phyloP scores from a whole-genome alignment of 2,329 filamentous ascomycete species.

The Achaetomium macrosporum region DNA sequence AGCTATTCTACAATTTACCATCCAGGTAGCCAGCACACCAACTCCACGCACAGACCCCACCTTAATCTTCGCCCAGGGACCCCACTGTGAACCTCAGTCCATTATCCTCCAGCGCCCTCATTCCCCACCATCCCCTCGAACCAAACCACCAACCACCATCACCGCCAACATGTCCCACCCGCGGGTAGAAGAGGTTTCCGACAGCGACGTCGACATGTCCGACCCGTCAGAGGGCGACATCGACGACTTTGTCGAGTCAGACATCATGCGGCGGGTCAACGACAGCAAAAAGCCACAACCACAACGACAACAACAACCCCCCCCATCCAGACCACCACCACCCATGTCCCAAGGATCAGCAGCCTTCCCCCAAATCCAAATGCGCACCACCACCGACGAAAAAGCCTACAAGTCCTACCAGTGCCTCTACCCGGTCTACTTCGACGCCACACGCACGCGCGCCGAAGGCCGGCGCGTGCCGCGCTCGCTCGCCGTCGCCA shows the following conservation, averaged over 20 bases:
- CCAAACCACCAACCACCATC: neutral
- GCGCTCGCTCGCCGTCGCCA: conserved; percentile 64
- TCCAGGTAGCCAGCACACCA: neutral
- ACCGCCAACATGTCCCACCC: conserved; percentile 54
- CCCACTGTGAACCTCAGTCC: conserved; percentile 5
- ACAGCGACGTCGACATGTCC: conserved; percentile 65
- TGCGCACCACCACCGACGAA: conserved; percentile 39
- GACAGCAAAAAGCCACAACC: conserved; percentile 7
- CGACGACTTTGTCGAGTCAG: conserved; percentile 53
- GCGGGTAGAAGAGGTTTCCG: conserved; percentile 86
- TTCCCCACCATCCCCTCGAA: too few species aligned
- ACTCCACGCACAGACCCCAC: conserved; percentile 2
- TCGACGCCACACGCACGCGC: conserved; percentile 69
- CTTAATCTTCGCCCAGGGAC: neutral
- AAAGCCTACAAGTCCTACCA: conserved; percentile 68
- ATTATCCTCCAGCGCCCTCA: too few species aligned
- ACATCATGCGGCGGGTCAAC: conserved; percentile 46
- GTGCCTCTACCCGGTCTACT: conserved; percentile 93
- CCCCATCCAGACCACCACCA: conserved; percentile 2
- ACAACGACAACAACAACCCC: conserved; percentile 6
- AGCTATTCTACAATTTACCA: neutral
- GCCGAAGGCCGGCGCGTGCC: conserved; percentile 77
- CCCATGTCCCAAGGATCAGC: neutral
- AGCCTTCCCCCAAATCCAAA: conserved; percentile 32
- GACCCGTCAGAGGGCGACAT: conserved; percentile 88